Evolutionary conservation across 1,139 yeast species (phyloP), one percentile per base, ranked within the genome.

Genomic region (Spathaspora sp.): DNA sequence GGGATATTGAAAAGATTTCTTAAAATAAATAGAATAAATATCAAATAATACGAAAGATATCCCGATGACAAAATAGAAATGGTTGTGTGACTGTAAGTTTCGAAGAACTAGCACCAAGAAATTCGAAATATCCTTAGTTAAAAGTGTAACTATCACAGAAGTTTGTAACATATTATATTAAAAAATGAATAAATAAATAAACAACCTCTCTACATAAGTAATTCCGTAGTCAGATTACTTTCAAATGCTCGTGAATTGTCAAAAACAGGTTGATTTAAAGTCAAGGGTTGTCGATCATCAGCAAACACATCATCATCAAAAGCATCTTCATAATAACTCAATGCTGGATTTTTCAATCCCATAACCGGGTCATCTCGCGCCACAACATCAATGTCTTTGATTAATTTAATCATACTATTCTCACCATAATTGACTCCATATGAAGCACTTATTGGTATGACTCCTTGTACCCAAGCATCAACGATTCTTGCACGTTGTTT

Each of bases 401-500:
- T 76, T 16, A 77, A 64, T 49, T 76, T 75, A 45, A 82, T 79
- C 70, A 83, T 78, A 48, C 81, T 73, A 44, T 74, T 74, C 53
- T 86, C 93, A 24, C 95, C 93, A 53, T 78, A 78, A 57, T 84
- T 84, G 7, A 84, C 74, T 6, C 80, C 80, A 51, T 70, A 74
- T 54, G 61, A 67, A 0, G 76, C 78, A 42, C 66, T 59, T 9
- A 73, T 63, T 1, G 79, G 80, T 27, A 74, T 63, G 26, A 73
- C 72, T 3, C 78, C 78, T 54, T 73, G 78, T 2, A 73, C 78
- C 79, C 79, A 74, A 1, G 79, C 80, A 57, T 74, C 79, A 7
- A 90, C 73, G 20, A 89, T 78, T 50, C 81, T 75, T 1, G 86
- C 85, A 44, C 98, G 74, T 65, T 89, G 96, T 60, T 82, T 84